Conservation (phyloP, 78 protist genomes). For the Pigoraptor vietnamica region DNA sequence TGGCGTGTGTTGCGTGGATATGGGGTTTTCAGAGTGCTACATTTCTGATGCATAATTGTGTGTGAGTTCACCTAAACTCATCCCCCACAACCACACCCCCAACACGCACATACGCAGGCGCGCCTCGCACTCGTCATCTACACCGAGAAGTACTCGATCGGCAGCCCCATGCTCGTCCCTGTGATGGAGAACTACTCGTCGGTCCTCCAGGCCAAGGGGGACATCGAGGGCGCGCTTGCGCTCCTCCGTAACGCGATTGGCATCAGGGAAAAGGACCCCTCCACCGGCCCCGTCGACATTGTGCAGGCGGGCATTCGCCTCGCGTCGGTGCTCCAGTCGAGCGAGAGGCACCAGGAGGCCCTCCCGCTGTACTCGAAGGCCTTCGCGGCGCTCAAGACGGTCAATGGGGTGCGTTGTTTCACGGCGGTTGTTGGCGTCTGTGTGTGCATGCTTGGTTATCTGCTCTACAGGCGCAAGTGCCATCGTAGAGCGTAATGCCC, state of each 20-base stretch:
- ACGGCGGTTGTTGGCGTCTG: too few species aligned
- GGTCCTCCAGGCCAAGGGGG: background rate
- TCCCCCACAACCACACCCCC: background rate
- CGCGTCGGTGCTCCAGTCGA: background rate
- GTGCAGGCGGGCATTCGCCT: background rate
- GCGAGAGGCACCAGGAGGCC: background rate
- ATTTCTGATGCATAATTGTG: too few species aligned
- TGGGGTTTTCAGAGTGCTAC: too few species aligned
- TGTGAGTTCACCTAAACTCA: background rate
- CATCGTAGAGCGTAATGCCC: too few species aligned
- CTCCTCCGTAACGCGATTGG: background rate
- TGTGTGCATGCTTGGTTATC: too few species aligned
- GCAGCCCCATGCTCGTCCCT: background rate
- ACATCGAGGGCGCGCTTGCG: background rate
- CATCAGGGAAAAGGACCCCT: background rate
- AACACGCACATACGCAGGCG: background rate
- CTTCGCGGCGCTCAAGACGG: background rate
- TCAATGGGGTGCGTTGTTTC: background rate
- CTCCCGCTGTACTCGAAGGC: background rate
- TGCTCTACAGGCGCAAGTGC: too few species aligned
- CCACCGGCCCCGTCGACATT: background rate
- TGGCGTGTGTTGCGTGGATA: too few species aligned
- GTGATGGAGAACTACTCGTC: background rate
- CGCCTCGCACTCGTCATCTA: background rate
- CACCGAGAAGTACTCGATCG: background rate